Base-by-base conservation (phyloP, 768 basidiomycete genomes). In the Rubroboletus pulcherrimus region DNA sequence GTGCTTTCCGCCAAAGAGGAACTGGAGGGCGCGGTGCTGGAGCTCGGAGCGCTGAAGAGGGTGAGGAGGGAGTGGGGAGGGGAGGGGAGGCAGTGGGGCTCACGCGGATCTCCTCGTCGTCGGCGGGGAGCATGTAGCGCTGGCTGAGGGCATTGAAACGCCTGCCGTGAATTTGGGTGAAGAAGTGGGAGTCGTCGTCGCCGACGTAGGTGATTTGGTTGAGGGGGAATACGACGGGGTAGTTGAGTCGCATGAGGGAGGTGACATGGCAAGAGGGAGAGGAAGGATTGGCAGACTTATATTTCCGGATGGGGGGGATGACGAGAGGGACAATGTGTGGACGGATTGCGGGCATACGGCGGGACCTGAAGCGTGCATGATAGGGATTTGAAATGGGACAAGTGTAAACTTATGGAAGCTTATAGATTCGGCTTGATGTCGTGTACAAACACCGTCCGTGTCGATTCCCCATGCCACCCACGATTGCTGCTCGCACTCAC, bases 401-500 rank as follows among this genome's bases (percentile, higher is more conserved):
- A 71, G 64, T 59, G 54, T 67, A 72, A 69, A 62, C 64, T 65
- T 59, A 55, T 55, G 52, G 0, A 63, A 71, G 62, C 51, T 72
- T 65, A 73, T 67, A 57, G 54, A 62, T 65, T 70, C 61, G 67
- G 51, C 51, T 85, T 91, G 69, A 97, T 84, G 66, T 95, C 92
- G 71, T 96, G 93, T 39, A 97, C 85, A 68, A 96, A 86, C 11
- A 97, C 87, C 14, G 92, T 94, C 61, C 82, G 81, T 9, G 94
- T 95, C 34, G 89, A 89, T 59, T 94, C 92, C 31, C 93, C 94
- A 64, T 89, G 86, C 91, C 93, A 95, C 54, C 93, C 95, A 56
- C 95, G 83, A 69, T 93, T 93, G 48, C 95, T 94, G 62, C 92
- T 94, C 15, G 93, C 90, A 65, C 90, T 94, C 57, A 96, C 83